These are phyloP conservation scores for Priceomyces haplophilus DNA, from an alignment of 805 yeast species.

Conservation along the genomic window DNA sequence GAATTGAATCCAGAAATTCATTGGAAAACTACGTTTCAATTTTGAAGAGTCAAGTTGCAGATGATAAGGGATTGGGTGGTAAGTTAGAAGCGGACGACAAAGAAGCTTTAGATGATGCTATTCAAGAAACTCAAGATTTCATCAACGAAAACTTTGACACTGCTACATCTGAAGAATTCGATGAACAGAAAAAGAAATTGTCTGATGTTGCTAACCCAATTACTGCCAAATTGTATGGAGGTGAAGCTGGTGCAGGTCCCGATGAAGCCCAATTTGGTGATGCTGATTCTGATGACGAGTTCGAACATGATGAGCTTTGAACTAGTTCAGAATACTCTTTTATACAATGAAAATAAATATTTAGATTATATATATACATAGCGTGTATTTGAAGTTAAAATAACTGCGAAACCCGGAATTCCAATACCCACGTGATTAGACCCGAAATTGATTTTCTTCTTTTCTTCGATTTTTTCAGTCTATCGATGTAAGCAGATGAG, in stretches of 20 bases:
- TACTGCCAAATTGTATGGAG: slow-evolving; percentile 69
- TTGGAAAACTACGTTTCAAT: slow-evolving; percentile 45
- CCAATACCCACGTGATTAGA: not conserved
- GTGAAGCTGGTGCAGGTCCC: slow-evolving; percentile 41
- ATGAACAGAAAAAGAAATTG: slow-evolving; percentile 81
- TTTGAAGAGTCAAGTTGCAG: slow-evolving; percentile 44
- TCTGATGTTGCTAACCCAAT: slow-evolving; percentile 86
- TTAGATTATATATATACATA: slow-evolving; percentile 4
- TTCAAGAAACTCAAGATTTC: slow-evolving; percentile 83
- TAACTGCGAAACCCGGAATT: not conserved
- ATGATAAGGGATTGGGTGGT: slow-evolving; percentile 56
- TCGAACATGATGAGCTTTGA: slow-evolving; percentile 46
- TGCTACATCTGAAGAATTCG: slow-evolving; percentile 90
- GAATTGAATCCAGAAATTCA: slow-evolving; percentile 42
- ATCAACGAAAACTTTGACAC: slow-evolving; percentile 77
- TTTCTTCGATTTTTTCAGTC: slow-evolving; percentile 6
- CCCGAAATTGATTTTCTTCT: slow-evolving; percentile 2
- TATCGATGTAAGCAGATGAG: not conserved
- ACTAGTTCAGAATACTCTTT: not conserved
- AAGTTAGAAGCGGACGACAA: slow-evolving; percentile 88
- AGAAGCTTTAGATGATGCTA: slow-evolving; percentile 82
- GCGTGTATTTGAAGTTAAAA: not conserved
- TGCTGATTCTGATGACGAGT: slow-evolving; percentile 42
- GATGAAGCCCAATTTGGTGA: slow-evolving; percentile 39
- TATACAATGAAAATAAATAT: not conserved